A percentile compares a stretch with the other conserved stretches of the same genome.
Conservation (phyloP, 2,329 filamentous ascomycete genomes). For the Apiospora phragmitis region DNA sequence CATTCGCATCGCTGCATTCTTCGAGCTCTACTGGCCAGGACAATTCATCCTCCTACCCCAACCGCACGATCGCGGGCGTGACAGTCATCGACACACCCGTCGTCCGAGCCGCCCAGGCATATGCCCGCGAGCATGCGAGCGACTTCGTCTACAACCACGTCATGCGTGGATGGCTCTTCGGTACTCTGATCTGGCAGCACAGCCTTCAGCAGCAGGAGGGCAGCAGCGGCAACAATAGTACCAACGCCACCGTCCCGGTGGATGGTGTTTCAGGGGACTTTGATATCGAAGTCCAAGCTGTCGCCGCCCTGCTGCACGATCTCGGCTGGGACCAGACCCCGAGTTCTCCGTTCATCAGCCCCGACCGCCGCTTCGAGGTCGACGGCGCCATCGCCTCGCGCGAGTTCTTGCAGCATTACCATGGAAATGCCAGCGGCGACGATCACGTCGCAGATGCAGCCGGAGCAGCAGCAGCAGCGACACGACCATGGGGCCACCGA, state of each 20-base stretch:
- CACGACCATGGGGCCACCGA: constrained; percentile 41
- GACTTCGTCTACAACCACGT: constrained; percentile 39
- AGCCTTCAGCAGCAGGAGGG: background rate
- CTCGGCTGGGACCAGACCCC: constrained; percentile 40
- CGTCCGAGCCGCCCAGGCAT: constrained; percentile 30
- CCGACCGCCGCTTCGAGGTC: constrained; percentile 50
- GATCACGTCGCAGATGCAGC: too few species aligned
- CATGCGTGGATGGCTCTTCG: constrained; percentile 30
- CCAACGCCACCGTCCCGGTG: constrained; percentile 21
- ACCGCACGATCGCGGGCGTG: constrained; percentile 30
- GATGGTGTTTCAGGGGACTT: constrained; percentile 15
- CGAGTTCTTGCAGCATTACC: constrained; percentile 33
- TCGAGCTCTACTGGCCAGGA: background rate
- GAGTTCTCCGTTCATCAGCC: constrained; percentile 34
- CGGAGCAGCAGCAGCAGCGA: too few species aligned
- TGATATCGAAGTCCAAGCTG: constrained; percentile 39
- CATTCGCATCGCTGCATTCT: background rate
- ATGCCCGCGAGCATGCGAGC: constrained; percentile 29
- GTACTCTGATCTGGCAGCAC: constrained; percentile 19
- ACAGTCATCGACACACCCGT: constrained; percentile 36
- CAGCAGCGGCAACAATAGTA: background rate
- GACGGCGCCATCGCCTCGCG: constrained; percentile 47
- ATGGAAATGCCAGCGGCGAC: too few species aligned
- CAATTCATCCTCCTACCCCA: background rate
- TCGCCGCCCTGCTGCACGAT: constrained; percentile 43